phyloP scores from a whole-genome alignment of 192 early-diverging fungal species.

The Bifiguratus adelaidae region DNA sequence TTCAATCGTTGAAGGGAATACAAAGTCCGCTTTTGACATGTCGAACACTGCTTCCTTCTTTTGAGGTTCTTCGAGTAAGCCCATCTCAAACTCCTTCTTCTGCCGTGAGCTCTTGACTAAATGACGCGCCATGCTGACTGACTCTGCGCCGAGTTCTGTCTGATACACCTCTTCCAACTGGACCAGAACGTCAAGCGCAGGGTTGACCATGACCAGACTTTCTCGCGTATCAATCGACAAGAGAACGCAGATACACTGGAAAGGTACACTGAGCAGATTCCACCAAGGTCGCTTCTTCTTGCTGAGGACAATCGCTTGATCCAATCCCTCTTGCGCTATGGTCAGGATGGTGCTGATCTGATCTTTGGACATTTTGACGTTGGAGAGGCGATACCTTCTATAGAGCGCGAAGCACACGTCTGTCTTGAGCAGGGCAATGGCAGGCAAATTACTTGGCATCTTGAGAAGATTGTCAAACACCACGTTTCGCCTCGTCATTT shows the following conservation, averaged over 20 bases:
- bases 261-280: constrained; percentile 1
- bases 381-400: constrained; percentile 1
- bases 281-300: background rate
- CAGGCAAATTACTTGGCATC: constrained; percentile 1
- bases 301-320: background rate
- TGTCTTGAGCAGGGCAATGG: constrained; percentile 3
- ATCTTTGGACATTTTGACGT: background rate
- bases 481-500: background rate
- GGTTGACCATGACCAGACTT: background rate
- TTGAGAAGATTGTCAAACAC: constrained; percentile 2
- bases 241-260: constrained; percentile 2
- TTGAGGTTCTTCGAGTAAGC: background rate
- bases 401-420: constrained; percentile 3
- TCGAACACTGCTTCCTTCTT: constrained; percentile 1
- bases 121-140: constrained; percentile 2
- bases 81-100: constrained; percentile 1
- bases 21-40: too few relatives aligned
- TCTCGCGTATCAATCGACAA: constrained; percentile 5
- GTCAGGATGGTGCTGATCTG: constrained; percentile 1
- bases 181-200: background rate
- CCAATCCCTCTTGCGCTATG: constrained; percentile 1
- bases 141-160: constrained; percentile 1
- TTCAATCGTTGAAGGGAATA: constrained; percentile 3
- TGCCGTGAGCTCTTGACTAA: constrained; percentile 1
- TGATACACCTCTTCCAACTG: constrained; percentile 2